These are phyloP conservation scores for Ganoderma meredithae DNA, from an alignment of 1,284 basidiomycete species.

Conservation along the genomic window DNA sequence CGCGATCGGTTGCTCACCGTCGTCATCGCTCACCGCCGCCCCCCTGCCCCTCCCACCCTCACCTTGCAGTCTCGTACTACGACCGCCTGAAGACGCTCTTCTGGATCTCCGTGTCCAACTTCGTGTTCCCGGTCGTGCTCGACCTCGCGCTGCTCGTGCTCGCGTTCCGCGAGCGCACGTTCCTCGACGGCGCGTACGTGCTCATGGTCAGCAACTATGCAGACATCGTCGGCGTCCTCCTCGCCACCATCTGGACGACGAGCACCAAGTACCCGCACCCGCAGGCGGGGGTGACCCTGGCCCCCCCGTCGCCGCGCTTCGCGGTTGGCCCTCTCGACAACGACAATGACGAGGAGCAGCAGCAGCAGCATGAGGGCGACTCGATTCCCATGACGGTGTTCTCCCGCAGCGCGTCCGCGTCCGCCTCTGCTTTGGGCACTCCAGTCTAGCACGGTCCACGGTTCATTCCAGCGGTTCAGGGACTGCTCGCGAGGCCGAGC, in stretches of 20 bases:
- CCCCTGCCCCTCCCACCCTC: too few relatives aligned
- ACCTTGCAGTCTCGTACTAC: not conserved
- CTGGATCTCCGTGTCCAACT: conserved; percentile 42
- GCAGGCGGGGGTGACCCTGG: too few relatives aligned
- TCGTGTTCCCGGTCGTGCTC: conserved; percentile 42
- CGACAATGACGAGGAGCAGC: not conserved
- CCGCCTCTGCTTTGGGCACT: too few relatives aligned
- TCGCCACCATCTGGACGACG: conserved; percentile 34
- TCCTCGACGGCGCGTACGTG: conserved; percentile 27
- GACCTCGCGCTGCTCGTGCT: conserved; percentile 36
- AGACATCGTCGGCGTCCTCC: conserved; percentile 31
- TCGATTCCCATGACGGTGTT: conserved; percentile 3
- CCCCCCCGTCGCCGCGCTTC: conserved; percentile 5
- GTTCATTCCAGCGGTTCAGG: not conserved
- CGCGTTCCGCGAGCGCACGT: conserved; percentile 17
- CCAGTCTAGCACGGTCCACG: not conserved
- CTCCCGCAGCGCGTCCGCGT: not conserved
- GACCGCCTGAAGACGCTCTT: conserved; percentile 33
- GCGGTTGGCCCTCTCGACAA: not conserved
- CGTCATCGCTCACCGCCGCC: not conserved
- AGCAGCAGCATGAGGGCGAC: not conserved
- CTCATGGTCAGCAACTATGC: conserved; percentile 27
- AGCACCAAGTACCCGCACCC: not conserved
- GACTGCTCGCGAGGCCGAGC: conserved; percentile 2
- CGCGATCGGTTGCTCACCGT: not conserved